phyloP scores from a whole-genome alignment of 768 basidiomycete genomes.

The Rhizopogon roseolus region DNA sequence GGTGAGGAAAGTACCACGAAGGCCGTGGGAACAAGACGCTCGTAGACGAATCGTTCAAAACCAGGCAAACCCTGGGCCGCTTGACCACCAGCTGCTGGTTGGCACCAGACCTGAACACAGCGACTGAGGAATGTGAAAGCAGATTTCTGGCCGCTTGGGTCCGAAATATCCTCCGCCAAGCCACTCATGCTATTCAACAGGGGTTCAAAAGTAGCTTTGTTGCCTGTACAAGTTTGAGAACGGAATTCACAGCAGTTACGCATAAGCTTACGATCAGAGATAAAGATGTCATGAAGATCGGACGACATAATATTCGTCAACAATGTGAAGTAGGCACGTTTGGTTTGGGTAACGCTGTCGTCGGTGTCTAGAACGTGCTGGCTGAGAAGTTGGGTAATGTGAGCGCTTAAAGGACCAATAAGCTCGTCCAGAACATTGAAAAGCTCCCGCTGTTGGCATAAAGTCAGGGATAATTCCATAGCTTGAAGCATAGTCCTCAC shows the following conservation, averaged over 20 bases:
- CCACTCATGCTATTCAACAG: slow-evolving; percentile 71
- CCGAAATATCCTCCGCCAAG: slow-evolving; percentile 71
- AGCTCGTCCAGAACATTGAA: slow-evolving; percentile 88
- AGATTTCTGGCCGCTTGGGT: slow-evolving; percentile 70
- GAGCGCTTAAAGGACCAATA: slow-evolving; percentile 78
- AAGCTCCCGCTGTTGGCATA: slow-evolving; percentile 61
- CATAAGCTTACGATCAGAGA: slow-evolving; percentile 64
- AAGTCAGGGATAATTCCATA: not conserved
- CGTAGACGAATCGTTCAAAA: slow-evolving; percentile 90
- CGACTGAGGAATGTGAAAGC: slow-evolving; percentile 77
- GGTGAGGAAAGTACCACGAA: slow-evolving; percentile 78
- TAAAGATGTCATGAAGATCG: slow-evolving; percentile 80
- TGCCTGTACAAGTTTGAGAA: slow-evolving; percentile 37
- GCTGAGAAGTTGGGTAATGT: slow-evolving; percentile 75
- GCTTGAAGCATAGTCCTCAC: slow-evolving; percentile 33
- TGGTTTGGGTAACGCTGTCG: slow-evolving; percentile 78
- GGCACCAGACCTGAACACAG: slow-evolving; percentile 67
- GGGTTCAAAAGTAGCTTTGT: slow-evolving; percentile 61
- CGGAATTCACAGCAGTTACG: slow-evolving; percentile 19
- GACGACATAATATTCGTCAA: slow-evolving; percentile 77
- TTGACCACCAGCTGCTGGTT: slow-evolving; percentile 31
- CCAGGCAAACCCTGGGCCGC: slow-evolving; percentile 63
- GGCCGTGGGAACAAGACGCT: slow-evolving; percentile 73
- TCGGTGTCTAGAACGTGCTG: slow-evolving; percentile 85
- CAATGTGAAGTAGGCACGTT: slow-evolving; percentile 82